Evolutionary conservation across 495 filamentous ascomycete genomes (phyloP), one percentile per base, ranked within the genome.

Genomic region (Aspergillus steynii): DNA sequence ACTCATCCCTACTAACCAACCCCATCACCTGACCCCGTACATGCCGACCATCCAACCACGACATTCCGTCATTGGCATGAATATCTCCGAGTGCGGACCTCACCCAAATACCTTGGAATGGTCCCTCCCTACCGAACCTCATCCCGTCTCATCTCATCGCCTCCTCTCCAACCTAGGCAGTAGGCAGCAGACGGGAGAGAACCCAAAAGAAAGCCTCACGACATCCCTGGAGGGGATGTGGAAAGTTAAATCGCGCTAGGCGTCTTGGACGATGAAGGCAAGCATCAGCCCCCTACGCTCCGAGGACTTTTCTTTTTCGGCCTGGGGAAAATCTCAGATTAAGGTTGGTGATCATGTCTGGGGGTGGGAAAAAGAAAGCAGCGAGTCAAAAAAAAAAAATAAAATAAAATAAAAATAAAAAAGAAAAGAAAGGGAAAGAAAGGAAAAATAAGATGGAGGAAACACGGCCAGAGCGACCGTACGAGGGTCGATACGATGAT

Each of bases 61-160:
- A 42, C 48, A 45, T 47, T 62, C 15, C 7, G 28, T 55, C 53
- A 65, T 65, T 65, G 63, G 63, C 47, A 42, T 48, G 28, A 25
- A 34, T 60, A 53, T 42, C 55, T 54, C 63, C 59, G 63, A 59
- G 63, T 65, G 63, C 63, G 60, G 60, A 58, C 63, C 63, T 54
- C 50, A 47, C 46, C 52, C 53, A 15, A 29, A 52, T 20, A 55
- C 60, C 25, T 57, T 55, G 32, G 46, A 49, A 56, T 57, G 59
- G 54, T 0, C 31, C 31, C 31, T 32, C 7, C 31, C 31, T 3
- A 32, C 31, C 37, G 7, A 10, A 34, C 31, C 31, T 42, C 37
- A 42, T 42, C 37, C 9, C 14, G 37, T 42, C 37, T 12, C 31
- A 32, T 32, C 31, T 32, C 31, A 32, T 32, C 31, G 31, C 31